Conservation (phyloP, 116 monocot genomes). For the Zostera marina region DNA sequence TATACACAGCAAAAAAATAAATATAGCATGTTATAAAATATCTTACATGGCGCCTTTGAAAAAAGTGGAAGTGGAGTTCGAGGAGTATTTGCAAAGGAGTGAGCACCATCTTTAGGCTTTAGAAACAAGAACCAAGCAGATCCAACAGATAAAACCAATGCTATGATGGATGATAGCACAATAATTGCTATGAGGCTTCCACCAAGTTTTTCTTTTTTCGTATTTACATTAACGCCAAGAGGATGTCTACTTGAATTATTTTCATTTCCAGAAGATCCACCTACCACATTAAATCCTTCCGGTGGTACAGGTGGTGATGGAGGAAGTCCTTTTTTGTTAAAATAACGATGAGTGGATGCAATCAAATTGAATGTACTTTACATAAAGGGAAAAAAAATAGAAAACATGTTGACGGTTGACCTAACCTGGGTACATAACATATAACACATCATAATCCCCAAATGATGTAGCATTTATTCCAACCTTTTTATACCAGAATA, state of each 20-base stretch:
- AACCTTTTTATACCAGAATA: slow-evolving; percentile 75
- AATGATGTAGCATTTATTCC: slow-evolving; percentile 41
- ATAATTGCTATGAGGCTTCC: slow-evolving; percentile 50
- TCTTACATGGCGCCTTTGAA: slow-evolving; percentile 46
- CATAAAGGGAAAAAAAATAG: background rate
- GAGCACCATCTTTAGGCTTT: slow-evolving; percentile 14
- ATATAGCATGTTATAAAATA: background rate
- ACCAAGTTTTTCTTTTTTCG: slow-evolving; percentile 26
- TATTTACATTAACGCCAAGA: slow-evolving; percentile 54
- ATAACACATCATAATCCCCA: slow-evolving; percentile 70
- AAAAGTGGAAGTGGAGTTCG: slow-evolving; percentile 19
- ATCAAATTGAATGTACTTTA: background rate
- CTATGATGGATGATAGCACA: slow-evolving; percentile 47
- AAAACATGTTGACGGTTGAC: background rate
- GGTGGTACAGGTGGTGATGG: slow-evolving; percentile 57
- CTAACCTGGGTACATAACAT: slow-evolving; percentile 84
- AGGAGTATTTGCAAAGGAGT: slow-evolving; percentile 10
- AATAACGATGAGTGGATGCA: background rate
- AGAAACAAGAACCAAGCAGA: slow-evolving; percentile 48
- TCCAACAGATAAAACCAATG: slow-evolving; percentile 28
- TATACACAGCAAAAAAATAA: background rate
- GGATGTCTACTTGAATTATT: slow-evolving; percentile 50
- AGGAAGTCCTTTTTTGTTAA: slow-evolving; percentile 56
- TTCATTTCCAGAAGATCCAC: slow-evolving; percentile 21
- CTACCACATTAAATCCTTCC: slow-evolving; percentile 17